These are phyloP conservation scores for Chytridiales sp. DNA, from an alignment of 371 early-diverging fungal genomes.

Conservation along the genomic window DNA sequence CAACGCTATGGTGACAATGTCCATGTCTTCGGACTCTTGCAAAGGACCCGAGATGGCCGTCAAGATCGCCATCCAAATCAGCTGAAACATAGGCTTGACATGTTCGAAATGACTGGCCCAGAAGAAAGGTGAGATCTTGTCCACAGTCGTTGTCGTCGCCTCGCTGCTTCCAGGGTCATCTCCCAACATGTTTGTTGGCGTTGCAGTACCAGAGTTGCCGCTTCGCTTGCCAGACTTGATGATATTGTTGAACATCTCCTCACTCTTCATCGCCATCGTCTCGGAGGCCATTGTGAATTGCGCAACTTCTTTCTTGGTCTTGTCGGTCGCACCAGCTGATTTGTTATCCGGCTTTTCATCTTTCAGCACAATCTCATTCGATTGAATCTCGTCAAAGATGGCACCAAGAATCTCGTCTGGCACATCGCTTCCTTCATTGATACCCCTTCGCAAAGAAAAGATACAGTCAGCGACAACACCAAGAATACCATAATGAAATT, in stretches of 20 bases:
- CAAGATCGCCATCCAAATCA: slow-evolving; percentile 85
- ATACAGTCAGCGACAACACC: neutral
- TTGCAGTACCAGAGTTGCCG: neutral
- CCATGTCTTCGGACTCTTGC: slow-evolving; percentile 75
- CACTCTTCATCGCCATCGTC: slow-evolving; percentile 50
- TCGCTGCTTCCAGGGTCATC: too few relatives aligned
- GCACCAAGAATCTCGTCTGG: slow-evolving; percentile 58
- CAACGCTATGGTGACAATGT: slow-evolving; percentile 63
- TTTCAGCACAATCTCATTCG: slow-evolving; percentile 86
- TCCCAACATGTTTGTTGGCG: neutral
- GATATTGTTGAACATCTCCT: slow-evolving; percentile 44
- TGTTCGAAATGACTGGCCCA: slow-evolving; percentile 76
- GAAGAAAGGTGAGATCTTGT: slow-evolving; percentile 27
- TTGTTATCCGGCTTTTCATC: slow-evolving; percentile 60
- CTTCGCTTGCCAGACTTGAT: slow-evolving; percentile 19
- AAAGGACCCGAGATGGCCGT: slow-evolving; percentile 79
- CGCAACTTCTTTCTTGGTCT: slow-evolving; percentile 23
- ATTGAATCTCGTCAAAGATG: slow-evolving; percentile 73
- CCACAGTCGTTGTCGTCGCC: slow-evolving; percentile 1
- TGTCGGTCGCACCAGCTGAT: neutral
- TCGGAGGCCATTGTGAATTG: slow-evolving; percentile 39
- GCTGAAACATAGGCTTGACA: slow-evolving; percentile 86
- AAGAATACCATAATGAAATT: neutral
- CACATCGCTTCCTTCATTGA: slow-evolving; percentile 83
- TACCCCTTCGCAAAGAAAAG: slow-evolving; percentile 49